These are phyloP conservation scores for Peronospora destructor DNA, from an alignment of 352 stramenopile species.

Conservation along the genomic window DNA sequence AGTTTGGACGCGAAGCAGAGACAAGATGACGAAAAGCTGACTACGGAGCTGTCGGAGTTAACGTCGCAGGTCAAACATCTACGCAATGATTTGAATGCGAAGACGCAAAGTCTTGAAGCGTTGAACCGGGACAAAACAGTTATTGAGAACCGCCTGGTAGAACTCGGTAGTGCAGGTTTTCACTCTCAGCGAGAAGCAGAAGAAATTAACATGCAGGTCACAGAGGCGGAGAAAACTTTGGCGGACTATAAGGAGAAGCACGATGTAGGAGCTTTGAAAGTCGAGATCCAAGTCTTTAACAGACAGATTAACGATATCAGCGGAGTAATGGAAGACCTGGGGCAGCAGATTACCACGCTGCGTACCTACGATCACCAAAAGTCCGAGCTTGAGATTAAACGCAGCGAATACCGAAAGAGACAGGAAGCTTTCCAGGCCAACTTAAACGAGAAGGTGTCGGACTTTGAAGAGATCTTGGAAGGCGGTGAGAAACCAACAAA, in stretches of 20 bases:
- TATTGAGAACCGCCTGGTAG: conserved; percentile 34
- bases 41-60: conserved; percentile 39
- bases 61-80: conserved; percentile 46
- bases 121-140: conserved; percentile 40
- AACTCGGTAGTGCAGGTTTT: conserved; percentile 29
- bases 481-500: conserved; percentile 27
- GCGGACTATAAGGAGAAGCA: conserved; percentile 39
- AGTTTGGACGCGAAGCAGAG: conserved; percentile 35
- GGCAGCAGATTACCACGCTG: conserved; percentile 50
- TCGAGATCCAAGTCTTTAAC: conserved; percentile 40
- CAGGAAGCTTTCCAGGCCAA: conserved; percentile 36
- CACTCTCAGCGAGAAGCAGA: conserved; percentile 45
- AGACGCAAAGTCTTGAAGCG: conserved; percentile 32
- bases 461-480: conserved; percentile 34
- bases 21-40: conserved; percentile 41
- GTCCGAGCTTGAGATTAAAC: conserved; percentile 43
- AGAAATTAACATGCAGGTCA: conserved; percentile 40
- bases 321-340: conserved; percentile 38
- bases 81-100: conserved; percentile 42
- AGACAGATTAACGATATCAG: conserved; percentile 38
- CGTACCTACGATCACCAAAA: conserved; percentile 43
- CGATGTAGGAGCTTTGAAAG: conserved; percentile 30
- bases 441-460: conserved; percentile 38
- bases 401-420: conserved; percentile 36
- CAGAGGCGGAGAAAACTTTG: conserved; percentile 42